A percentile compares a stretch with the other conserved stretches of the same genome.
These are phyloP conservation scores for Calocybe gangraenosa DNA, from an alignment of 768 basidiomycete genomes.

Conservation along the genomic window DNA sequence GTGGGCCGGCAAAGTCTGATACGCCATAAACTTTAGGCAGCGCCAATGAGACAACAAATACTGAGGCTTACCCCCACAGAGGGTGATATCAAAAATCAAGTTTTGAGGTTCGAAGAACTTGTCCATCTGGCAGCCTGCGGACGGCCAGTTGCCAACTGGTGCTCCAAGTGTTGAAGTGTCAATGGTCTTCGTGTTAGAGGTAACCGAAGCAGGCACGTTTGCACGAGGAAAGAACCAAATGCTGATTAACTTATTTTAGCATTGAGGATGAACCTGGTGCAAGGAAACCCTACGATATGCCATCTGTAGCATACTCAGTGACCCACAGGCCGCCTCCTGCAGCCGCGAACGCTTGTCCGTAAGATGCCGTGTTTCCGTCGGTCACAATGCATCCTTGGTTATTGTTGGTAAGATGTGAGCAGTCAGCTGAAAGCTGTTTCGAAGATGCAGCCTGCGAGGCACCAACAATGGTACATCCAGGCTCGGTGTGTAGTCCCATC, in stretches of 20 bases:
- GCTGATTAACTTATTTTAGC: constrained; percentile 22
- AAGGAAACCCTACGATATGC: constrained; percentile 49
- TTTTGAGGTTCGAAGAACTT: constrained; percentile 58
- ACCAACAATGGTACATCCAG: constrained; percentile 50
- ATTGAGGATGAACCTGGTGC: neutral
- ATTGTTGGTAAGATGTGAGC: constrained; percentile 44
- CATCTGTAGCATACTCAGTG: constrained; percentile 63
- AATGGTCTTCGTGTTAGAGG: constrained; percentile 44
- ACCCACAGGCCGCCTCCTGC: constrained; percentile 73
- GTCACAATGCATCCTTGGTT: constrained; percentile 66
- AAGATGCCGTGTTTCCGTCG: constrained; percentile 51
- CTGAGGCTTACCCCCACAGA: constrained; percentile 48
- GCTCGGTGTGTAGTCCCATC: constrained; percentile 66
- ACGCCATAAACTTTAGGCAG: constrained; percentile 2
- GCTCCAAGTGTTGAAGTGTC: constrained; percentile 56
- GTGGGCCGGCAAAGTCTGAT: constrained; percentile 46
- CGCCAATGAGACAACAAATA: constrained; percentile 2
- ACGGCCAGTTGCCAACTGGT: constrained; percentile 69
- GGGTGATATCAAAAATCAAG: constrained; percentile 71
- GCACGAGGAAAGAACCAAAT: constrained; percentile 63
- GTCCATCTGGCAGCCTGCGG: constrained; percentile 47
- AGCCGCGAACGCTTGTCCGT: constrained; percentile 62
- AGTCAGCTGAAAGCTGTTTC: constrained; percentile 52
- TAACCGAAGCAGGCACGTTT: constrained; percentile 43
- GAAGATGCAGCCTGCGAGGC: constrained; percentile 48